A percentile compares a stretch with the other conserved stretches of the same genome.
Evolutionary conservation across 306 rosid genomes (phyloP).

Genomic region (Heteromeles arbutifolia): DNA sequence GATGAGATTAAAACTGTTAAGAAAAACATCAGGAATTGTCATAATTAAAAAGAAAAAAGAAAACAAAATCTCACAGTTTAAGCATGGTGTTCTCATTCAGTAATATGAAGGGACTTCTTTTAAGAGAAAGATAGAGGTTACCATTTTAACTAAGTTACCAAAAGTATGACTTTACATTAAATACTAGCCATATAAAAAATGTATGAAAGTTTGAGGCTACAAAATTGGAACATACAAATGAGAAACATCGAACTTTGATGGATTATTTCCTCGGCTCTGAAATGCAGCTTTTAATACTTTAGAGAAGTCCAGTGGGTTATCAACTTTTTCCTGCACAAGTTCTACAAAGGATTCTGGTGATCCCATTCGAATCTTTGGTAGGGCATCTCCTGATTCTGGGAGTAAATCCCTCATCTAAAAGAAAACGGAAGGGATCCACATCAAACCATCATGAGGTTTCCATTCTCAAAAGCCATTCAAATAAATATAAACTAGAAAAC

Average conservation of each 20-base stretch:
- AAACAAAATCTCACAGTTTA: not conserved
- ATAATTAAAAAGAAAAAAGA: not conserved
- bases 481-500: conserved; percentile 2
- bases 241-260: conserved; percentile 66
- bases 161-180: conserved; percentile 6
- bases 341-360: conserved; percentile 55
- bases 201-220: conserved; percentile 12
- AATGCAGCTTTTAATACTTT: conserved; percentile 62
- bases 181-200: conserved; percentile 10
- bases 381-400: conserved; percentile 46
- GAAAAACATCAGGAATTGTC: not conserved
- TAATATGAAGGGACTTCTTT: not conserved
- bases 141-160: conserved; percentile 6
- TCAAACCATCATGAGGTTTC: conserved; percentile 21
- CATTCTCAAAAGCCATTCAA: conserved; percentile 7
- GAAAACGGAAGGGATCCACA: conserved; percentile 26
- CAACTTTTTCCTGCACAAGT: conserved; percentile 73
- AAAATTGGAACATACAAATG: conserved; percentile 70
- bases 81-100: not conserved
- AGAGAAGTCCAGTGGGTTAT: conserved; percentile 83
- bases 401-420: conserved; percentile 79
- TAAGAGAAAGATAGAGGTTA: not conserved
- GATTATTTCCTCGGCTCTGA: conserved; percentile 58
- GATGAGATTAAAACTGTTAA: not conserved
- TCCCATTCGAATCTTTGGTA: conserved; percentile 56